A percentile compares a stretch with the other conserved stretches of the same genome.
Conservation (phyloP, 2,329 filamentous ascomycete species). For the Alternaria alternata region DNA sequence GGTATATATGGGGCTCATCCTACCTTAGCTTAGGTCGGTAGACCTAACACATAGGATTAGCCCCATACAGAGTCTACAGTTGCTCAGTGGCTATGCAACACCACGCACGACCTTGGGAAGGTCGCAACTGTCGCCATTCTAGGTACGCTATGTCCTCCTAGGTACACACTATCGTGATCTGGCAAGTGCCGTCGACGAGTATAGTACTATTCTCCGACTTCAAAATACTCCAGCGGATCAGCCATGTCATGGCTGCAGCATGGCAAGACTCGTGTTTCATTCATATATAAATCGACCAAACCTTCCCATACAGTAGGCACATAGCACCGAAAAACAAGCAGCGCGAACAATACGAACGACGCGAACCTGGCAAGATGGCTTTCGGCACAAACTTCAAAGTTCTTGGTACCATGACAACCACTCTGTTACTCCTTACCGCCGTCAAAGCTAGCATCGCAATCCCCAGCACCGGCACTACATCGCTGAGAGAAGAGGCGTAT, state of each 20-base stretch:
- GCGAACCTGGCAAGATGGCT: neutral
- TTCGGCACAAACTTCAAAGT: neutral
- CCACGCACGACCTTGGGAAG: neutral
- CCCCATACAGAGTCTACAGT: too few relatives aligned
- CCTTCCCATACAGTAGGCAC: neutral
- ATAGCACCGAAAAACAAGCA: neutral
- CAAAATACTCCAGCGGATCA: neutral
- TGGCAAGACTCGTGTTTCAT: neutral
- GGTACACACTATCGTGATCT: neutral
- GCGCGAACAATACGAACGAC: neutral
- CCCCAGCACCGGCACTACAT: slow-evolving; percentile 7
- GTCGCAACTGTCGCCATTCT: neutral
- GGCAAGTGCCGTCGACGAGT: neutral
- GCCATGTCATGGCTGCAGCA: neutral
- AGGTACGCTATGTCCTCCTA: neutral
- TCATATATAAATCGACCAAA: neutral
- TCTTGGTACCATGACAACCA: neutral
- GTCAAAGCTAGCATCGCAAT: neutral
- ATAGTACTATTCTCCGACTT: neutral
- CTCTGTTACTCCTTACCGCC: neutral
- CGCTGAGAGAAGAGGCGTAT: neutral
- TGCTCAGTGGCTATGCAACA: neutral
- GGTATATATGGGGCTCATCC: too few relatives aligned
- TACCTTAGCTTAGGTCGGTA: too few relatives aligned
- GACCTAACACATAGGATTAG: too few relatives aligned